Evolutionary conservation across 2,329 filamentous ascomycete species (phyloP).

Genomic region (Xylaria polymorpha): DNA sequence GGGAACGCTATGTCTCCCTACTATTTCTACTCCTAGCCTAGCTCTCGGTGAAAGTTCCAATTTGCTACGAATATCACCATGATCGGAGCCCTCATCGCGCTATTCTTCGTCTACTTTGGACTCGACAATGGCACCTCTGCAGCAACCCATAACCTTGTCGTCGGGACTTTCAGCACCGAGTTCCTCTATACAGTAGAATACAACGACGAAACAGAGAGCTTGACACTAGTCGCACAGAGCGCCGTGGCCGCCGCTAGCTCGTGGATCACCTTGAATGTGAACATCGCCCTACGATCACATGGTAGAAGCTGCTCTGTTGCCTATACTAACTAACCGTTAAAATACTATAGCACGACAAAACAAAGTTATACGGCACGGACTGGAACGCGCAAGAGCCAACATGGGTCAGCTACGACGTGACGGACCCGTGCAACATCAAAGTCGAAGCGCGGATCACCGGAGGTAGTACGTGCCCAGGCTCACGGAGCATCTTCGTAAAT

Average conservation of each 20-base stretch:
- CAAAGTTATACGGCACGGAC: slow-evolving; percentile 48
- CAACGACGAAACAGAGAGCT: slow-evolving; percentile 44
- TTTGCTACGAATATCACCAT: not conserved
- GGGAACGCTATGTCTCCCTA: not conserved
- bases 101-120: slow-evolving; percentile 6
- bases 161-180: slow-evolving; percentile 48
- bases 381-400: slow-evolving; percentile 41
- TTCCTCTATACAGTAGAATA: slow-evolving; percentile 50
- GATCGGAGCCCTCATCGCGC: not conserved
- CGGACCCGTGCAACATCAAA: slow-evolving; percentile 41
- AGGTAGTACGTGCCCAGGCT: slow-evolving; percentile 39
- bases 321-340: not conserved
- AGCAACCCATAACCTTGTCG: slow-evolving; percentile 39
- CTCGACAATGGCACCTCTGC: not conserved
- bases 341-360: slow-evolving; percentile 47
- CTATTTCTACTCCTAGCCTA: not conserved
- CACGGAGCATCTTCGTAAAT: slow-evolving; percentile 44
- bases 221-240: slow-evolving; percentile 43
- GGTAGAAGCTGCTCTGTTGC: not conserved
- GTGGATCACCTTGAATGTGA: slow-evolving; percentile 50
- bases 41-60: not conserved
- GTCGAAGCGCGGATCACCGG: slow-evolving; percentile 37
- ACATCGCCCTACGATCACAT: slow-evolving; percentile 13
- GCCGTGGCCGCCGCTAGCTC: slow-evolving; percentile 42
- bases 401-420: slow-evolving; percentile 47